Base-by-base conservation (phyloP, 495 filamentous ascomycete genomes). In the Annulohypoxylon stygium region DNA sequence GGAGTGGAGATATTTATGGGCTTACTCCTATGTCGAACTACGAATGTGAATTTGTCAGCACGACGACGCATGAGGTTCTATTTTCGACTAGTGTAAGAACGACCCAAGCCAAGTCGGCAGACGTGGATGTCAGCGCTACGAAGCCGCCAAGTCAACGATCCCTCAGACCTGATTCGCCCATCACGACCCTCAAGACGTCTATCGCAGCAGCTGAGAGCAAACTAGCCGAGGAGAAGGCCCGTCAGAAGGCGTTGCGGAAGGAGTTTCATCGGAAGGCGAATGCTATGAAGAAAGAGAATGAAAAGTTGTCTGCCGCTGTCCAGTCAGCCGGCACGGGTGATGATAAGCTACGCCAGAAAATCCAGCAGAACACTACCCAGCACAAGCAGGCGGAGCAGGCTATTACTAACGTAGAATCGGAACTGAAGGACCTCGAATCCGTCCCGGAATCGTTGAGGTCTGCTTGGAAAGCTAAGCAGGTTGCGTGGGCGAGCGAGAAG, bases 1-100 rank as follows among this genome's bases (percentile, higher is more conserved):
- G 92, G 91, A 87, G 87, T 51, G 94, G 93, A 45, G 93, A 97
- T 81, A 93, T 98, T 33, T 96, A 93, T 58, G 94, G 94, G 50
- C 89, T 98, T 43, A 93, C 93, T 12, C 92, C 94, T 7, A 87
- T 91, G 74, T 94, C 93, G 62, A 94, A 90, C 74, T 98, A 97
- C 79, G 89, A 89, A 65, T 94, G 90, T 78, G 93, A 95, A 76
- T 95, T 97, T 76, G 85, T 97, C 69, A 90, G 91, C 70, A 91
- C 88, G 64, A 86, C 88, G 76, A 93, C 90, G 64, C 88, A 90
- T 54, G 86, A 90, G 74, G 86, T 93, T 68, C 86, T 97, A 37
- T 95, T 91, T 78, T 90, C 88, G 39, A 90, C 91, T 30, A 93
- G 88, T 82, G 88, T 97, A 76, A 92, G 93, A 80, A 97, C 94